These are phyloP conservation scores for Aspergillus nomiae DNA, from an alignment of 2,329 filamentous ascomycete genomes.

Conservation along the genomic window DNA sequence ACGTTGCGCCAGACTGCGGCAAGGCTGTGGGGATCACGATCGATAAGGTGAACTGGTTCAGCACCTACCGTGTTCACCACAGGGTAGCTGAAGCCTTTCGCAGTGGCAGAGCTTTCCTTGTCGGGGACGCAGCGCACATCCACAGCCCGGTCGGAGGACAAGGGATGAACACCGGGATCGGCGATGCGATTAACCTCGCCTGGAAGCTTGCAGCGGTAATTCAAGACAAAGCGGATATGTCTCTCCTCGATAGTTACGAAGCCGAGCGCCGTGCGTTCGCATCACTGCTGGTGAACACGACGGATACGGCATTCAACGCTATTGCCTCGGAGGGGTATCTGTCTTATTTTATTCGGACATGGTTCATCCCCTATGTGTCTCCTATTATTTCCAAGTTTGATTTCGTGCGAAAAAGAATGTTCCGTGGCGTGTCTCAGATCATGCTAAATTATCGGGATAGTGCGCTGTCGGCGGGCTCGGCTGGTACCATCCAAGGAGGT, in stretches of 20 bases:
- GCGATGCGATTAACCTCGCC: slow-evolving; percentile 56
- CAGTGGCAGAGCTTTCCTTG: slow-evolving; percentile 54
- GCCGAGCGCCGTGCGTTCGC: slow-evolving; percentile 53
- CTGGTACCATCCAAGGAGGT: slow-evolving; percentile 47
- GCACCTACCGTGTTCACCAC: slow-evolving; percentile 51
- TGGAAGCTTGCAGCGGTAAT: slow-evolving; percentile 57
- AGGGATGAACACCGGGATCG: slow-evolving; percentile 61
- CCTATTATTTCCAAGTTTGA: slow-evolving; percentile 26
- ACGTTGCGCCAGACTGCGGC: slow-evolving; percentile 27
- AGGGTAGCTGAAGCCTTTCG: slow-evolving; percentile 47
- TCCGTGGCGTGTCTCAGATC: slow-evolving; percentile 46
- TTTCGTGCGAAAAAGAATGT: slow-evolving; percentile 24
- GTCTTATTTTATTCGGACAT: slow-evolving; percentile 43
- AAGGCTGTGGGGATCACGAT: slow-evolving; percentile 26
- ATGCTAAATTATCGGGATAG: slow-evolving; percentile 47
- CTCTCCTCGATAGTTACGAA: slow-evolving; percentile 53
- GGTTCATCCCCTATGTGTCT: slow-evolving; percentile 41
- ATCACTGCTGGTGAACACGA: slow-evolving; percentile 43
- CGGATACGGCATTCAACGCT: slow-evolving; percentile 46
- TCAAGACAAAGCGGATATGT: slow-evolving; percentile 37
- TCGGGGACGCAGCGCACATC: slow-evolving; percentile 61
- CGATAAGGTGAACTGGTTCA: slow-evolving; percentile 42
- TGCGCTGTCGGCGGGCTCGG: slow-evolving; percentile 36
- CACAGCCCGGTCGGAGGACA: slow-evolving; percentile 59
- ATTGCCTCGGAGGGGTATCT: slow-evolving; percentile 42